Conservation (phyloP, 768 basidiomycete genomes). For the Rhizopogon rudus region DNA sequence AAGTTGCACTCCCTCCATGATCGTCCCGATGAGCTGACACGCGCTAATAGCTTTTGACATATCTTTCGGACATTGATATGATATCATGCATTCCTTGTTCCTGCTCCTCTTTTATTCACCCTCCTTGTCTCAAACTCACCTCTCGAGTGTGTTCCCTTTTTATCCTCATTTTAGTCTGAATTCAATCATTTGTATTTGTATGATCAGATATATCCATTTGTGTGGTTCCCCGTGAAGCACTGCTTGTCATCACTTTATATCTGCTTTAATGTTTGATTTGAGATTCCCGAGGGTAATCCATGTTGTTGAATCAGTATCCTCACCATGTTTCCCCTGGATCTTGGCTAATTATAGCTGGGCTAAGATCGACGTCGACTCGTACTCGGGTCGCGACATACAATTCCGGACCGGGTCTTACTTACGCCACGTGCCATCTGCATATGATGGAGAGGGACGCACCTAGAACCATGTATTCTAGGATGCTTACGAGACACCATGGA, state of each 20-base stretch:
- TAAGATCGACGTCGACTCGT: too few species aligned
- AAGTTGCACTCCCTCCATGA: slow-evolving; percentile 2
- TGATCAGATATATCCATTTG: neutral
- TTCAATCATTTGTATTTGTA: slow-evolving; percentile 16
- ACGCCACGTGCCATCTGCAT: too few species aligned
- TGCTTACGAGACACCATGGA: too few species aligned
- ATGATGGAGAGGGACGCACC: too few species aligned
- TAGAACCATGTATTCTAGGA: too few species aligned
- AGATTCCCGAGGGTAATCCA: neutral
- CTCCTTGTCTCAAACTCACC: neutral
- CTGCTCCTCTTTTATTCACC: neutral
- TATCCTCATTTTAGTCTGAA: slow-evolving; percentile 1
- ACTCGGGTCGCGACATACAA: too few species aligned
- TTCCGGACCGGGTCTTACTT: too few species aligned
- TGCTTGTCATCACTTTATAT: neutral
- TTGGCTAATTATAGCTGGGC: too few species aligned
- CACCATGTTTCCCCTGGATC: too few species aligned
- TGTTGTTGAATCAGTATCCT: neutral
- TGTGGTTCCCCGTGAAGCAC: neutral
- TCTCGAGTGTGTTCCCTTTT: too few species aligned
- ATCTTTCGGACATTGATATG: neutral
- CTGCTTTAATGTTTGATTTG: neutral
- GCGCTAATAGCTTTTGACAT: neutral
- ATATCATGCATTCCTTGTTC: neutral
- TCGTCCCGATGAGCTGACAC: neutral